Percentiles rank a stretch among this genome's conserved stretches.
phyloP scores from a whole-genome alignment of 192 early-diverging fungal genomes.

The Coemansia aciculifera region DNA sequence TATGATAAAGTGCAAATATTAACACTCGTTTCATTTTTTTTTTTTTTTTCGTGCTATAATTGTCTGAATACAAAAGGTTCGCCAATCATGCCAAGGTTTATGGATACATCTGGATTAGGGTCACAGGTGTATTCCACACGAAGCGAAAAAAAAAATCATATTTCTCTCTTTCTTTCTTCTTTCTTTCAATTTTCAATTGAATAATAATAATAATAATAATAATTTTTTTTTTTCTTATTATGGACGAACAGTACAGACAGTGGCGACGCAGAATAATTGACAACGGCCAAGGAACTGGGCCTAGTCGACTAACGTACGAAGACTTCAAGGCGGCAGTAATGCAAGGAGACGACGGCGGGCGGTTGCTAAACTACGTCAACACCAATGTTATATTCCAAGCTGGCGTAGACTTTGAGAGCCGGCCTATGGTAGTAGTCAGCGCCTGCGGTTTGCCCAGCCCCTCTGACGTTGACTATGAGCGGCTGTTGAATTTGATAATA shows the following conservation, averaged over 20 bases:
- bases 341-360: conserved; percentile 48
- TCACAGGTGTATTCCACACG: background rate
- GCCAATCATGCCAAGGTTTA: background rate
- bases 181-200: background rate
- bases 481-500: conserved; percentile 66
- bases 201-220: conserved; percentile 6
- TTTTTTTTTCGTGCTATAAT: background rate
- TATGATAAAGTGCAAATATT: background rate
- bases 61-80: background rate
- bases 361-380: conserved; percentile 46
- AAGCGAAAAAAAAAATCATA: background rate
- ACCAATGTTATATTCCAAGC: conserved; percentile 48
- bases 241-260: conserved; percentile 47
- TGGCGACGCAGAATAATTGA: conserved; percentile 25
- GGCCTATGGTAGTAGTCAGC: conserved; percentile 80
- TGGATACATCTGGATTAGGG: conserved; percentile 18
- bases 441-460: conserved; percentile 82
- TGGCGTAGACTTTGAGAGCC: conserved; percentile 81
- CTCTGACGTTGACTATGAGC: conserved; percentile 71
- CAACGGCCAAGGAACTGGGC: background rate
- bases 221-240: background rate
- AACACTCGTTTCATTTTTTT: background rate
- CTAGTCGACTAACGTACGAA: conserved; percentile 18
- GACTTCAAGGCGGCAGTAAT: conserved; percentile 36
- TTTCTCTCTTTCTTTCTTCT: background rate